Evolutionary conservation across 805 yeast species (phyloP).

Genomic region (Millerago galiae): DNA sequence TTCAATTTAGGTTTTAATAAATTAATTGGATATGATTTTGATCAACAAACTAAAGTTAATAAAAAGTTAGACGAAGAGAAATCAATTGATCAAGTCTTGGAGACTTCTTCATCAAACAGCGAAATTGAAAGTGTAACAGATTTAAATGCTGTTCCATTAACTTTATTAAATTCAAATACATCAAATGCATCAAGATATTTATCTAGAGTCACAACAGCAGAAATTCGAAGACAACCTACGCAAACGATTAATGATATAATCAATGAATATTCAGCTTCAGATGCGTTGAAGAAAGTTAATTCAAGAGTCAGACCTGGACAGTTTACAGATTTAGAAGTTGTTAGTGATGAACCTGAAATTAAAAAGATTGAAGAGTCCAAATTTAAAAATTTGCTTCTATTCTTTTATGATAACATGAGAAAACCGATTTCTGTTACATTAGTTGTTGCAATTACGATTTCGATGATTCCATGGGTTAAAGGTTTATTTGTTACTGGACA

Average conservation of each 20-base stretch:
- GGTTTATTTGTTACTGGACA: conserved; percentile 58
- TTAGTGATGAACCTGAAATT: conserved; percentile 1
- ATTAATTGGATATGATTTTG: conserved; percentile 60
- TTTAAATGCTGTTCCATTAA: conserved; percentile 5
- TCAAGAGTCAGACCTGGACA: conserved; percentile 16
- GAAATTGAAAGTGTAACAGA: background rate
- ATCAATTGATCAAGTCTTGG: background rate
- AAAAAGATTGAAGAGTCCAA: background rate
- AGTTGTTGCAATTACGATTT: conserved; percentile 53
- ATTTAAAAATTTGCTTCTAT: conserved; percentile 16
- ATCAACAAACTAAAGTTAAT: conserved; percentile 7
- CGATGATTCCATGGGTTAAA: conserved; percentile 86
- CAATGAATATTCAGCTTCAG: conserved; percentile 34
- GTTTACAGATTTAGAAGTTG: conserved; percentile 15
- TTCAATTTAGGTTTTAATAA: conserved; percentile 75
- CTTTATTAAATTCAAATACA: background rate
- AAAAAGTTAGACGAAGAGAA: conserved; percentile 2
- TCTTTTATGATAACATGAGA: conserved; percentile 44
- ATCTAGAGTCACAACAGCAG: conserved; percentile 2
- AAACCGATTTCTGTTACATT: conserved; percentile 74
- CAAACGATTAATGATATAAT: conserved; percentile 37
- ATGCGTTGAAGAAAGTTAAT: conserved; percentile 11
- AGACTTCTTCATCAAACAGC: background rate
- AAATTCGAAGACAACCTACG: conserved; percentile 11
- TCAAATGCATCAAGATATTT: conserved; percentile 2